phyloP scores from a whole-genome alignment of 2,329 filamentous ascomycete species.

The Neofusicoccum parvum region DNA sequence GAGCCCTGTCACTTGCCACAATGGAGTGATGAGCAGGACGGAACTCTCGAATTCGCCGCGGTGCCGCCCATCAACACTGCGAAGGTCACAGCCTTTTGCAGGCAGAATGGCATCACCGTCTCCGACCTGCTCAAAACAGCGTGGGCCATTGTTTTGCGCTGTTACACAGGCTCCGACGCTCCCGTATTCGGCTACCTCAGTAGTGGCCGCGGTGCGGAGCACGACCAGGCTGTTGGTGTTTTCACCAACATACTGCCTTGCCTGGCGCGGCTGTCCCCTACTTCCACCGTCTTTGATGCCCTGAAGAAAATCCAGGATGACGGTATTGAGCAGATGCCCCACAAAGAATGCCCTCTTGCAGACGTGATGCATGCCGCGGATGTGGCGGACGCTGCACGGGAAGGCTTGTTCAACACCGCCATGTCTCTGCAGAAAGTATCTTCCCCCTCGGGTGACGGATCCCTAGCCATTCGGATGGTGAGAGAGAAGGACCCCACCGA shows the following conservation, averaged over 20 bases:
- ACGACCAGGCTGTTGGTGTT: constrained; percentile 49
- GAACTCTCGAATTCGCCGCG: constrained; percentile 33
- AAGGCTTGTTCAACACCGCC: constrained; percentile 50
- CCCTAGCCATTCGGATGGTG: background rate
- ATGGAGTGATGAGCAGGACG: constrained; percentile 29
- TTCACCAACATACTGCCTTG: constrained; percentile 52
- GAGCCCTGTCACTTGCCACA: constrained; percentile 45
- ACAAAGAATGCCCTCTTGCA: constrained; percentile 42
- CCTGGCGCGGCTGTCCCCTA: constrained; percentile 40
- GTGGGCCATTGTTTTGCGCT: constrained; percentile 36
- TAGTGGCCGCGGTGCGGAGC: constrained; percentile 41
- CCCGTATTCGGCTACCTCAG: constrained; percentile 42
- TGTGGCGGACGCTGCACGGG: constrained; percentile 30
- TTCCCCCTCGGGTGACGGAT: background rate
- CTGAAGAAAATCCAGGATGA: constrained; percentile 49
- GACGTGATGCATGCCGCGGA: constrained; percentile 27
- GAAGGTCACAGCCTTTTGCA: constrained; percentile 38
- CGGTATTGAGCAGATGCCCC: constrained; percentile 49
- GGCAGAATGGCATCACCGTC: constrained; percentile 48
- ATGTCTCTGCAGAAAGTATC: constrained; percentile 35
- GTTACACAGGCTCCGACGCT: constrained; percentile 34
- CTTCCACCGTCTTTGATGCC: constrained; percentile 39
- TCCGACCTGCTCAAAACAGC: constrained; percentile 49
- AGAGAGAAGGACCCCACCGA: constrained; percentile 8
- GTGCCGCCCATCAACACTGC: constrained; percentile 1